These are phyloP conservation scores for Metschnikowia sp. DNA, from an alignment of 805 yeast genomes.

Conservation along the genomic window DNA sequence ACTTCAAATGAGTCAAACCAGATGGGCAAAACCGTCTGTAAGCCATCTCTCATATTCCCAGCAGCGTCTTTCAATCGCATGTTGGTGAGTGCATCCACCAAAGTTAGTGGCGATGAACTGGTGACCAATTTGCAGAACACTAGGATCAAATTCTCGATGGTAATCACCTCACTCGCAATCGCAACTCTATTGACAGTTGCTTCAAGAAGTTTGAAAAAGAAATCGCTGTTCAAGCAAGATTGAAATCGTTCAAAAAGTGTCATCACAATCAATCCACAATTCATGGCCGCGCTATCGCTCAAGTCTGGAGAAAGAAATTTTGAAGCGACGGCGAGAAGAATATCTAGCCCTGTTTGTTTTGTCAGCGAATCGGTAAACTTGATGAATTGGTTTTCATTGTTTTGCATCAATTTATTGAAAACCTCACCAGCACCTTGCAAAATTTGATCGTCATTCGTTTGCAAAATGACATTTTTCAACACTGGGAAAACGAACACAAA, in stretches of 20 bases:
- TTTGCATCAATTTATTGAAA: constrained; percentile 55
- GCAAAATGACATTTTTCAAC: constrained; percentile 37
- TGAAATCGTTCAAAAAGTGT: constrained; percentile 54
- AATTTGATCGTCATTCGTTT: constrained; percentile 69
- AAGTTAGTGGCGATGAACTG: constrained; percentile 53
- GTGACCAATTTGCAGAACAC: constrained; percentile 73
- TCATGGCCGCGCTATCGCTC: constrained; percentile 78
- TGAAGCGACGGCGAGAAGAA: constrained; percentile 61
- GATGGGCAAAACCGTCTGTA: constrained; percentile 60
- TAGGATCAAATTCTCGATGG: constrained; percentile 72
- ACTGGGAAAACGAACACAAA: constrained; percentile 44
- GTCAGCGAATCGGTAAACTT: constrained; percentile 31
- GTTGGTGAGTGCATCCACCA: constrained; percentile 55
- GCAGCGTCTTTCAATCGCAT: constrained; percentile 28
- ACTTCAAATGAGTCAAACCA: constrained; percentile 85
- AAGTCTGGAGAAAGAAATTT: constrained; percentile 67
- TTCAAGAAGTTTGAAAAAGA: constrained; percentile 56
- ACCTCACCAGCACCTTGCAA: constrained; percentile 76
- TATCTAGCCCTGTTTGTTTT: constrained; percentile 46
- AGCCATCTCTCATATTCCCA: constrained; percentile 33
- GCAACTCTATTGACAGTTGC: constrained; percentile 71
- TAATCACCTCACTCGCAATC: constrained; percentile 62
- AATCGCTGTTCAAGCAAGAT: constrained; percentile 33
- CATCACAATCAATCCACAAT: constrained; percentile 65
- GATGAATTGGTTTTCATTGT: constrained; percentile 33